phyloP scores from a whole-genome alignment of 257 asterid genomes.

The Galeopsis tetrahit region DNA sequence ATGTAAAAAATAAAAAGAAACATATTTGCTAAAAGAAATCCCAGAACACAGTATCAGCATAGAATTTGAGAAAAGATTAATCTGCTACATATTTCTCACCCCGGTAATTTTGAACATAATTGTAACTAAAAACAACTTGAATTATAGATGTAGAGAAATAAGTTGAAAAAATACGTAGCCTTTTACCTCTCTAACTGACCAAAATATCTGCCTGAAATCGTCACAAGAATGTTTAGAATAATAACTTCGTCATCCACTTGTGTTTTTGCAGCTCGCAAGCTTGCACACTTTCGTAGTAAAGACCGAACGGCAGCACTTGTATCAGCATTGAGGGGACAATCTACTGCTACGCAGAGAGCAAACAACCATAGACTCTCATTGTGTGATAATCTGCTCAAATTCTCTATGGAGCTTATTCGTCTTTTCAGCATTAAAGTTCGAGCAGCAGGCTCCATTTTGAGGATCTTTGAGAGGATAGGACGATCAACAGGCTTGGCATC shows the following conservation, averaged over 20 bases:
- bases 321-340: conserved; percentile 74
- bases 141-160: not conserved
- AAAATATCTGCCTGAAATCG: conserved; percentile 79
- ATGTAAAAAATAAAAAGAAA: not conserved
- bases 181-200: conserved; percentile 73
- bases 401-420: conserved; percentile 55
- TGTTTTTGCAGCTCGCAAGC: conserved; percentile 72
- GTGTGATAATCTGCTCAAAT: conserved; percentile 42
- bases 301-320: conserved; percentile 84
- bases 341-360: conserved; percentile 78
- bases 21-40: not conserved
- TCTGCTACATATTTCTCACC: not conserved
- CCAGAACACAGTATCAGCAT: not conserved
- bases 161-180: not conserved
- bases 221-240: conserved; percentile 68
- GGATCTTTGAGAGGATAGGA: conserved; percentile 64
- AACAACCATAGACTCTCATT: conserved; percentile 75
- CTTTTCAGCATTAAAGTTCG: conserved; percentile 70
- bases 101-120: not conserved
- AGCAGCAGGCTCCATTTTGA: conserved; percentile 70
- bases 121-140: conserved; percentile 18
- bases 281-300: conserved; percentile 78
- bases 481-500: conserved; percentile 31
- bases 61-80: not conserved
- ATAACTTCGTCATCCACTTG: conserved; percentile 69